A percentile compares a stretch with the other conserved stretches of the same genome.
Evolutionary conservation across 768 basidiomycete species (phyloP).

Genomic region (Chlorophyllum brunneum): DNA sequence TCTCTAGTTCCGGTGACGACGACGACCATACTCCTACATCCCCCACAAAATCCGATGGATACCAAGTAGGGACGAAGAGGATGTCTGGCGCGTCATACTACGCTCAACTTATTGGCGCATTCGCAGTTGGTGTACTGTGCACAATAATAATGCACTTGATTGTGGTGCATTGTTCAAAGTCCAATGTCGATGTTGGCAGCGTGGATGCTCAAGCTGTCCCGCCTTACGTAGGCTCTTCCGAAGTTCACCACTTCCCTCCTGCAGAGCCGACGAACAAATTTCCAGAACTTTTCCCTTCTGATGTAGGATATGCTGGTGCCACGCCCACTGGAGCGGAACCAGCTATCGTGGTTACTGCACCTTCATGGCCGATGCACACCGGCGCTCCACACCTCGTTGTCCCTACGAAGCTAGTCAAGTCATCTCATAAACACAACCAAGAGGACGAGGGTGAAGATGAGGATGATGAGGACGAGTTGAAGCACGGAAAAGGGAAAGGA

Average conservation of each 20-base stretch:
- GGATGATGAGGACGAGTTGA: constrained; percentile 8
- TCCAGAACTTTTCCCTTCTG: constrained; percentile 71
- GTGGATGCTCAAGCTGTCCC: constrained; percentile 36
- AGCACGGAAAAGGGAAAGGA: constrained; percentile 12
- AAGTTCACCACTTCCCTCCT: constrained; percentile 69
- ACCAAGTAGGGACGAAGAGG: constrained; percentile 3
- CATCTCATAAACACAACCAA: constrained; percentile 7
- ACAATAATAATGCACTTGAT: constrained; percentile 6
- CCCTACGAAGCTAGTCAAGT: constrained; percentile 33
- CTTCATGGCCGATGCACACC: constrained; percentile 74
- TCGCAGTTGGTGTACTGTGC: constrained; percentile 10
- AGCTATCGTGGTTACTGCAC: constrained; percentile 67
- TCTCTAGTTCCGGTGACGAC: neutral
- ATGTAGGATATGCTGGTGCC: constrained; percentile 72
- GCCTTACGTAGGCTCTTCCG: constrained; percentile 71
- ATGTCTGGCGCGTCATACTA: constrained; percentile 4
- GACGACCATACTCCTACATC: neutral
- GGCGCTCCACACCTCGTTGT: constrained; percentile 61
- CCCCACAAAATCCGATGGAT: neutral
- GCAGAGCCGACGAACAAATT: constrained; percentile 66
- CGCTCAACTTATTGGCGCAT: constrained; percentile 7
- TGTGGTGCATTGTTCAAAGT: neutral
- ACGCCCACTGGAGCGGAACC: constrained; percentile 82
- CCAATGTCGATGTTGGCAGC: neutral
- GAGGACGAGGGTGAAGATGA: constrained; percentile 12